Percentiles rank a stretch among this genome's conserved stretches.
phyloP scores from a whole-genome alignment of 345 rosid species.

The Brassica juncea region DNA sequence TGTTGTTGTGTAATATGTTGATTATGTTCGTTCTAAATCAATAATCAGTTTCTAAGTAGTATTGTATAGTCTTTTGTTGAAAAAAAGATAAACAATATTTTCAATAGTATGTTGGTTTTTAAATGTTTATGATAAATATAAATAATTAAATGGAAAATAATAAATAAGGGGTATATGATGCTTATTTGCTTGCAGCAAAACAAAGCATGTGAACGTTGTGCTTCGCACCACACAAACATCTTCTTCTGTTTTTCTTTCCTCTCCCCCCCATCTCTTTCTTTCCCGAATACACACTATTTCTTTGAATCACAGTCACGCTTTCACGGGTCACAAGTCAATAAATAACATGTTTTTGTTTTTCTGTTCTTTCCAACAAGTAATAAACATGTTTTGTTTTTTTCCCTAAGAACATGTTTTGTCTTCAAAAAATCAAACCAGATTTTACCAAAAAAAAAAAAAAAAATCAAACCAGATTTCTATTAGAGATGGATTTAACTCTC shows the following conservation, averaged over 20 bases:
- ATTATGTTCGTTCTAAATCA: too few relatives aligned
- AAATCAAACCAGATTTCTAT: too few relatives aligned
- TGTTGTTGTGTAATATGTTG: too few relatives aligned
- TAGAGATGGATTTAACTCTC: too few relatives aligned
- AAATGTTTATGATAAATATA: background rate
- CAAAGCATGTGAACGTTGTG: constrained; percentile 25
- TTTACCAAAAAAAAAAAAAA: too few relatives aligned
- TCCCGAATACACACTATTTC: constrained; percentile 11
- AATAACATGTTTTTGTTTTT: too few relatives aligned
- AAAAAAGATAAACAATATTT: too few relatives aligned
- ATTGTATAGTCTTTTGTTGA: background rate
- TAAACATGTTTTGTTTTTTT: too few relatives aligned
- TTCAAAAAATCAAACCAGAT: too few relatives aligned
- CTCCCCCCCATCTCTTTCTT: background rate
- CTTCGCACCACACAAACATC: constrained; percentile 22
- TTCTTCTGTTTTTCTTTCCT: background rate
- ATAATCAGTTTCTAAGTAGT: too few relatives aligned
- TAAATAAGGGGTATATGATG: background rate
- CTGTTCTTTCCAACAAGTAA: too few relatives aligned
- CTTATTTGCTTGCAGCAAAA: background rate
- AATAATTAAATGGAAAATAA: background rate
- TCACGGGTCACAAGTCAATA: constrained; percentile 3
- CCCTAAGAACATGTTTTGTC: too few relatives aligned
- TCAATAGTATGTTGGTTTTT: background rate
- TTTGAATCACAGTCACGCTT: background rate